A percentile compares a stretch with the other conserved stretches of the same genome.
Evolutionary conservation across 768 basidiomycete species (phyloP).

Genomic region (Boletus eberwhitei): DNA sequence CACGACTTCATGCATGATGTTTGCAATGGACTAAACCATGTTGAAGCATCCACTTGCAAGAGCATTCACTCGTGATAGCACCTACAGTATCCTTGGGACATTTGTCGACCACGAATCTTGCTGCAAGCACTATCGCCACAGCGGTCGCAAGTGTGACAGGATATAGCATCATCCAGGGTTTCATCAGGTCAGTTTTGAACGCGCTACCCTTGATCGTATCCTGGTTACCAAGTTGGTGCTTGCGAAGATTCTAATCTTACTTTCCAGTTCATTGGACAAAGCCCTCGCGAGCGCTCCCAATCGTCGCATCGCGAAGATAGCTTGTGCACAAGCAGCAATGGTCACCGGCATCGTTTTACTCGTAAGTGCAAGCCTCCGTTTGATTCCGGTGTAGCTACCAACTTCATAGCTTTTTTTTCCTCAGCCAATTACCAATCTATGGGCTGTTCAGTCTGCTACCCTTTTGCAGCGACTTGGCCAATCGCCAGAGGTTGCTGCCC

Average conservation of each 20-base stretch:
- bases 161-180: constrained; percentile 36
- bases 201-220: background rate
- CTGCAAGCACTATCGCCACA: constrained; percentile 44
- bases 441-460: constrained; percentile 27
- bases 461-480: constrained; percentile 38
- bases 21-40: background rate
- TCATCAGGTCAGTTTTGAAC: constrained; percentile 35
- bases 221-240: background rate
- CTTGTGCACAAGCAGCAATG: constrained; percentile 18
- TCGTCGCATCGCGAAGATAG: constrained; percentile 12
- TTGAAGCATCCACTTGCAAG: constrained; percentile 19
- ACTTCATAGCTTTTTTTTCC: background rate
- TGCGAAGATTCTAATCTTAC: constrained; percentile 11
- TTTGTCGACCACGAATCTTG: constrained; percentile 50
- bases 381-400: background rate
- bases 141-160: constrained; percentile 41
- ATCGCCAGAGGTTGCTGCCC: constrained; percentile 38
- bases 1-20: background rate
- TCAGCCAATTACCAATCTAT: constrained; percentile 24
- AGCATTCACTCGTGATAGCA: constrained; percentile 25
- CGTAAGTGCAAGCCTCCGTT: constrained; percentile 7
- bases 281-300: constrained; percentile 12
- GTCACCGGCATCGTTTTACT: constrained; percentile 24
- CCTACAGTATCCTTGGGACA: constrained; percentile 45
- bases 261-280: constrained; percentile 20